Conservation (phyloP, 768 basidiomycete species). For the Russula abietina region DNA sequence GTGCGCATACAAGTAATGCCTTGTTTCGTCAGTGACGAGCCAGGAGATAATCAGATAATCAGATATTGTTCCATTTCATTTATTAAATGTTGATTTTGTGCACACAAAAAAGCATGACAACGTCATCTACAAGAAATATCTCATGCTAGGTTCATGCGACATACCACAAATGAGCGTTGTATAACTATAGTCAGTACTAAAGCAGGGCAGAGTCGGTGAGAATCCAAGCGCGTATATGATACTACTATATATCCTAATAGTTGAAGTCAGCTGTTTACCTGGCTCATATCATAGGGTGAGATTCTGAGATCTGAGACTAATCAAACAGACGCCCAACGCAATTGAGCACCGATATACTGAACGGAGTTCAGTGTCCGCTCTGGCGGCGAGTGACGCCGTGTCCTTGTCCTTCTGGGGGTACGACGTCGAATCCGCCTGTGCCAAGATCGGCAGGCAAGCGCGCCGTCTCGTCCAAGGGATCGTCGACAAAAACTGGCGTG, state of each 20-base stretch:
- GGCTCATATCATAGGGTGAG: not conserved
- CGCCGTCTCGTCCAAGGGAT: conserved; percentile 78
- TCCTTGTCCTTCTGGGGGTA: conserved; percentile 36
- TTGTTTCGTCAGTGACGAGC: not conserved
- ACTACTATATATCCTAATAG: not conserved
- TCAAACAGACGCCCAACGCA: not conserved
- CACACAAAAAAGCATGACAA: not conserved
- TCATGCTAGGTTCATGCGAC: not conserved
- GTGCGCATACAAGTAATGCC: not conserved
- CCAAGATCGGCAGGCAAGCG: conserved; percentile 73
- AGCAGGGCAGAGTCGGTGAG: not conserved
- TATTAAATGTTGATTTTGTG: conserved; percentile 3
- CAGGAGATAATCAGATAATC: not conserved
- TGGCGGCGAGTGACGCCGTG: conserved; percentile 20
- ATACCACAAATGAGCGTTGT: not conserved
- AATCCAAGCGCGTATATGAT: not conserved
- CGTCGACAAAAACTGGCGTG: conserved; percentile 47
- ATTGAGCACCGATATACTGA: not conserved
- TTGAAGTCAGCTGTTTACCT: not conserved
- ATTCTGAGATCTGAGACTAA: not conserved
- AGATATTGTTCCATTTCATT: too few relatives aligned
- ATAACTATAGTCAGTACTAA: not conserved
- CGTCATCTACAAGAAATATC: not conserved
- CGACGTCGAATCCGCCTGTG: conserved; percentile 78
- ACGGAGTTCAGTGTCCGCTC: conserved; percentile 2